These are phyloP conservation scores for Chlamydomonas eustigma DNA, from an alignment of 139 green algal genomes.

Conservation along the genomic window DNA sequence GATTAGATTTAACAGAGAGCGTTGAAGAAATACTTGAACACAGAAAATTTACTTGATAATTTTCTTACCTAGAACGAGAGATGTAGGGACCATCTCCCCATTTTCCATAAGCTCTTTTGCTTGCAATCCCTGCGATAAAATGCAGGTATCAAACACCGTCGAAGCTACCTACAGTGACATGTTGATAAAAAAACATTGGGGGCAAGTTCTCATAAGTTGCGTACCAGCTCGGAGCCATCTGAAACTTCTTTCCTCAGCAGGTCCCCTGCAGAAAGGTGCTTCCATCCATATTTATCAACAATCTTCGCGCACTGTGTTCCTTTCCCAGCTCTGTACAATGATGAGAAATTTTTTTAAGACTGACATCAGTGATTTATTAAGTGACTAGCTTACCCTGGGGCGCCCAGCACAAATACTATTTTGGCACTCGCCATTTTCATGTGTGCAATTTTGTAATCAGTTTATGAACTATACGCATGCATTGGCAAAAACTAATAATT, in stretches of 20 bases:
- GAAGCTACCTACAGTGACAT: too few relatives aligned
- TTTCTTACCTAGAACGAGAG: neutral
- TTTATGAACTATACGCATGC: too few relatives aligned
- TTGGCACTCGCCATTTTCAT: too few relatives aligned
- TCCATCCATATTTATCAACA: slow-evolving; percentile 42
- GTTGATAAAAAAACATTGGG: neutral
- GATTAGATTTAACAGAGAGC: neutral
- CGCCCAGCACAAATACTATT: slow-evolving; percentile 13
- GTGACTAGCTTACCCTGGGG: neutral
- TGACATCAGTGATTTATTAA: neutral
- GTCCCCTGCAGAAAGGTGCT: slow-evolving; percentile 46
- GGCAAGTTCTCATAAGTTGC: too few relatives aligned
- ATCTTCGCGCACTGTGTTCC: slow-evolving; percentile 46
- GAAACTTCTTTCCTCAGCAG: slow-evolving; percentile 44
- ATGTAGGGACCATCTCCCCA: neutral
- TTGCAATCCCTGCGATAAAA: neutral
- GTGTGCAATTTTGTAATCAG: too few relatives aligned
- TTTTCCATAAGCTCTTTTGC: neutral
- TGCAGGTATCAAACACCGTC: too few relatives aligned
- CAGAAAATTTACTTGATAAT: too few relatives aligned
- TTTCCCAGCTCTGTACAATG: slow-evolving; percentile 21
- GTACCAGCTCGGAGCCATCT: slow-evolving; percentile 31
- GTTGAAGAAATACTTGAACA: too few relatives aligned
- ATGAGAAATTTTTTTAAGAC: neutral
- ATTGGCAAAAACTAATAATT: too few relatives aligned